A percentile compares a stretch with the other conserved stretches of the same genome.
Conservation (phyloP, 805 yeast genomes). For the Metschnikowia chrysomelidarum region DNA sequence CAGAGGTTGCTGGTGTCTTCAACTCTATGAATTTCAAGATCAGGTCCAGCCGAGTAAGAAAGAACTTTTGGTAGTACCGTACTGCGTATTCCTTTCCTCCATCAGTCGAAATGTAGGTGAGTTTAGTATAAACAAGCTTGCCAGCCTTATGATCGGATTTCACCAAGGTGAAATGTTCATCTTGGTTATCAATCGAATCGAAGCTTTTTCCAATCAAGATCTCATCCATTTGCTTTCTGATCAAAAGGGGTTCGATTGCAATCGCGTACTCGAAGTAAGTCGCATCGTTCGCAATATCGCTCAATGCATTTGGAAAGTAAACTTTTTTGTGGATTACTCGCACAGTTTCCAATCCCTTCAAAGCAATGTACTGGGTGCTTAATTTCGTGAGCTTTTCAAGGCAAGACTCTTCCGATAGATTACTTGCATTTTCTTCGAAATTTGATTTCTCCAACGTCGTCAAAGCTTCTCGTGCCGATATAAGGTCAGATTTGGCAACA, state of each 20-base stretch:
- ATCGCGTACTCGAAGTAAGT: too few species aligned
- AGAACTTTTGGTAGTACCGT: not conserved
- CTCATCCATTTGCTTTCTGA: not conserved
- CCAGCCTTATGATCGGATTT: not conserved
- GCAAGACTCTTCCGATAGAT: too few species aligned
- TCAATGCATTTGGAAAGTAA: not conserved
- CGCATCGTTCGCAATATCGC: too few species aligned
- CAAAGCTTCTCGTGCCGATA: not conserved
- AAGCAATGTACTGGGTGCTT: not conserved
- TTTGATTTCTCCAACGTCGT: too few species aligned
- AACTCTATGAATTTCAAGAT: not conserved
- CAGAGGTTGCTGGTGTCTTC: not conserved
- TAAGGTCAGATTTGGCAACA: not conserved
- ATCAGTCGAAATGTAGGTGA: not conserved
- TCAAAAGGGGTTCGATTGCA: too few species aligned
- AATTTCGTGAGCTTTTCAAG: too few species aligned
- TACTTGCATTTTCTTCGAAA: too few species aligned
- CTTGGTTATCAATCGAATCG: not conserved
- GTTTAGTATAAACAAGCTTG: not conserved
- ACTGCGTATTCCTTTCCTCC: not conserved
- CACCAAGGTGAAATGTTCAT: not conserved
- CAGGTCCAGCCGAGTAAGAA: not conserved
- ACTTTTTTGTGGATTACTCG: not conserved
- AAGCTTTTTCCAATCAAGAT: too few species aligned
- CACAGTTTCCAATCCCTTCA: not conserved